These are phyloP conservation scores for Scleromitrula shiraiana DNA, from an alignment of 2,329 filamentous ascomycete species.

Conservation along the genomic window DNA sequence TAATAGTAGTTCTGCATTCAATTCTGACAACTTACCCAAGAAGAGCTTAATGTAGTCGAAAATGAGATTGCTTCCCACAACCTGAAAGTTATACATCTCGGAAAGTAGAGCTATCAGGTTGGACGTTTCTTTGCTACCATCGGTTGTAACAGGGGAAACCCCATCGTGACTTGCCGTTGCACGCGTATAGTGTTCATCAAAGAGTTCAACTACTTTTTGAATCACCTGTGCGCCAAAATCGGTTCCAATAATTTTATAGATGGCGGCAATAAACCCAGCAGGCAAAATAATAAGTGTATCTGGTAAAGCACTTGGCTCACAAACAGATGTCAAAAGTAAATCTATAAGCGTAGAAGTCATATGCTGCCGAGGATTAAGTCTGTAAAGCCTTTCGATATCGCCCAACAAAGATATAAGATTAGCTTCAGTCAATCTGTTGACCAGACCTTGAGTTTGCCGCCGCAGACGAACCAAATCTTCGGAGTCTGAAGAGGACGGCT, in stretches of 20 bases:
- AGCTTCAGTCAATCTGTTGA: slow-evolving; percentile 89
- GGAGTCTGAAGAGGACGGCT: slow-evolving; percentile 51
- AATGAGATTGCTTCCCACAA: slow-evolving; percentile 72
- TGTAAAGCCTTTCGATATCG: slow-evolving; percentile 77
- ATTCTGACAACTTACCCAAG: slow-evolving; percentile 65
- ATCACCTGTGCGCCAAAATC: slow-evolving; percentile 86
- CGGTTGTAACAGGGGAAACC: slow-evolving; percentile 14
- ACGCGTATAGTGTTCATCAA: slow-evolving; percentile 56
- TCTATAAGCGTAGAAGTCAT: slow-evolving; percentile 76
- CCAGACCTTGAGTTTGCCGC: slow-evolving; percentile 75
- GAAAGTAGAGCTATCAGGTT: slow-evolving; percentile 80
- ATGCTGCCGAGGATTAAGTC: slow-evolving; percentile 75
- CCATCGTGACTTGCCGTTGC: slow-evolving; percentile 30
- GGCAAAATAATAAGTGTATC: slow-evolving; percentile 89
- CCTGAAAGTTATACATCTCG: slow-evolving; percentile 86
- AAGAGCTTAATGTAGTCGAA: slow-evolving; percentile 87
- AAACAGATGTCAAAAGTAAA: slow-evolving; percentile 69
- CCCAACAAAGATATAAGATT: slow-evolving; percentile 78
- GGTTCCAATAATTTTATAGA: slow-evolving; percentile 80
- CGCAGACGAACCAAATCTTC: slow-evolving; percentile 63
- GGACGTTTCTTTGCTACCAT: slow-evolving; percentile 51
- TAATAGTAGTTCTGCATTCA: slow-evolving; percentile 81
- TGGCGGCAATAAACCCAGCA: slow-evolving; percentile 78
- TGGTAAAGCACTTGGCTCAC: slow-evolving; percentile 67
- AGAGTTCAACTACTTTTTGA: slow-evolving; percentile 67